Conservation (phyloP, 23 red algal genomes). For the Gracilariopsis chorda region DNA sequence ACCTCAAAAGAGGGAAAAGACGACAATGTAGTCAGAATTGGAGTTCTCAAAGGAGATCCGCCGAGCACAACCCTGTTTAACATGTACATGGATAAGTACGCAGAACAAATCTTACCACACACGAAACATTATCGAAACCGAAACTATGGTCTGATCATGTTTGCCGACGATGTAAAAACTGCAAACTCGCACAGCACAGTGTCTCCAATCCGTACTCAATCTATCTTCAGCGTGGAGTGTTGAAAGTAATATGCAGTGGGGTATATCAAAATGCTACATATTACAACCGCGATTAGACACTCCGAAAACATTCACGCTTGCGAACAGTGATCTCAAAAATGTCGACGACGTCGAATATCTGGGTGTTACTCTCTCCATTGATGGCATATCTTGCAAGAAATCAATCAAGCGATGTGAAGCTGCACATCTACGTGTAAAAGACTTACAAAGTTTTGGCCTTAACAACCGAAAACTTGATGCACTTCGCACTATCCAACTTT, state of each 20-base stretch:
- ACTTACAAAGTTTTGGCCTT: neutral
- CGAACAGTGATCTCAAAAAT: neutral
- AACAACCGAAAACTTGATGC: neutral
- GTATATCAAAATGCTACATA: neutral
- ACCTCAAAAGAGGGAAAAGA: neutral
- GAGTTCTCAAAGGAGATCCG: neutral
- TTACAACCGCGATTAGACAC: neutral
- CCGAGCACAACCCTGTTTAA: neutral
- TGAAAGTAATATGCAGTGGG: neutral
- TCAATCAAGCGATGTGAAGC: neutral
- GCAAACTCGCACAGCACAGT: neutral
- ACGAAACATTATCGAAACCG: neutral
- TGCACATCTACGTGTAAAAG: neutral
- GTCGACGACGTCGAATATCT: neutral
- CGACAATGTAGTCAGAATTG: neutral
- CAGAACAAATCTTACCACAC: neutral
- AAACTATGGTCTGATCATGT: neutral
- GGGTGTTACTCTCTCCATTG: neutral
- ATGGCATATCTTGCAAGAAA: neutral
- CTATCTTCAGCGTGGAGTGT: neutral
- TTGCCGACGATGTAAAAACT: constrained; percentile 23
- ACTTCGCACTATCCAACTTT: neutral
- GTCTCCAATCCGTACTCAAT: neutral
- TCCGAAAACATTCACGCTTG: neutral
- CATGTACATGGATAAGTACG: neutral